Conservation (phyloP, 208 protist genomes). For the Leishmania guyanensis region DNA sequence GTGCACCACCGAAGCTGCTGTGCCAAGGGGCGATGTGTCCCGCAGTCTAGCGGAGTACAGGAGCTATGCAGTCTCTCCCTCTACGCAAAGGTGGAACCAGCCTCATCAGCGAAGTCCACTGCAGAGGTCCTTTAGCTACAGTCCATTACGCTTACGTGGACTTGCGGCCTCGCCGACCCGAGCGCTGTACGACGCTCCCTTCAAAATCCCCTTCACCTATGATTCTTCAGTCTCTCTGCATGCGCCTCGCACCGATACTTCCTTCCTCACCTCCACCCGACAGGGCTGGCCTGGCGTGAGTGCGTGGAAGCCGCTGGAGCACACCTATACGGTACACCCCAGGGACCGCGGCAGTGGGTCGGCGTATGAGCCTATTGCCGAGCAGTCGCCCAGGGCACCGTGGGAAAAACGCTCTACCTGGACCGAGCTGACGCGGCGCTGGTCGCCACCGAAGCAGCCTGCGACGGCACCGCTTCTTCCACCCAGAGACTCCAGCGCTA, state of each 20-base stretch:
- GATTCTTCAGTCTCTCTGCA: neutral
- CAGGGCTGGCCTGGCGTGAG: neutral
- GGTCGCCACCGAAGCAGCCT: neutral
- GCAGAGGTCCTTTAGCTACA: conserved; percentile 1
- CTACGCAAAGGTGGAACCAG: conserved; percentile 3
- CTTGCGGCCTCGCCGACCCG: neutral
- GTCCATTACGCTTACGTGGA: conserved; percentile 11
- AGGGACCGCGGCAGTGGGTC: neutral
- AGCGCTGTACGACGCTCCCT: neutral
- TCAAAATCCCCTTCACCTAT: conserved; percentile 22
- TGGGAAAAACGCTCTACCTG: conserved; percentile 18
- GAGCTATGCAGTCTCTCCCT: neutral
- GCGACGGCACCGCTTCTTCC: neutral
- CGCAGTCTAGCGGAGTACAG: neutral
- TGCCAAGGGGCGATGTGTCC: neutral
- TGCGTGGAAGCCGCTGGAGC: conserved; percentile 1
- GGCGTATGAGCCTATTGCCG: conserved; percentile 13
- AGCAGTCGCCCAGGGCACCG: neutral
- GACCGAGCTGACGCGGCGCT: conserved; percentile 1
- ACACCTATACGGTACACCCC: neutral
- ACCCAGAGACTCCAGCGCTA: too few species aligned
- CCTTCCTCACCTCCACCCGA: neutral
- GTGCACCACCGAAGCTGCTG: neutral
- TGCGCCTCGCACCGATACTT: neutral
- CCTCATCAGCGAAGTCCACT: conserved; percentile 1